Evolutionary conservation across 805 yeast genomes (phyloP).

Genomic region (Tetrapisispora pingtungensis): DNA sequence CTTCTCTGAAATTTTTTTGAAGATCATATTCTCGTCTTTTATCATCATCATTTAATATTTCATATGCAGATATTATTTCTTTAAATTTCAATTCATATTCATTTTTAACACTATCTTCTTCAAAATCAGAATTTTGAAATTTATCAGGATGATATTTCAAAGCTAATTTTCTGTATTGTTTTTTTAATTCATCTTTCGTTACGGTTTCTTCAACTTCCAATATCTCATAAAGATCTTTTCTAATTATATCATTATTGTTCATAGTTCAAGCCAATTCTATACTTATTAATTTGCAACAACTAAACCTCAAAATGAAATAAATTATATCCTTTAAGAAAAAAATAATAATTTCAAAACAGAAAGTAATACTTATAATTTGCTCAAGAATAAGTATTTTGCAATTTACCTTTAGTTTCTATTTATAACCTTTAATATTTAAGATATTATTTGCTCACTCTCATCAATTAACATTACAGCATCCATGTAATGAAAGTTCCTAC

Average conservation of each 20-base stretch:
- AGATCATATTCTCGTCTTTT: constrained; percentile 50
- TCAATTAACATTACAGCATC: too few species aligned
- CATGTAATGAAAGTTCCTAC: too few species aligned
- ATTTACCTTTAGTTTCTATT: too few species aligned
- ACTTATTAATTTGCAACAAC: too few species aligned
- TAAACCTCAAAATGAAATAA: too few species aligned
- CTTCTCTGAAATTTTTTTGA: constrained; percentile 14
- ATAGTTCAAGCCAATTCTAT: not conserved
- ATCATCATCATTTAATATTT: constrained; percentile 61
- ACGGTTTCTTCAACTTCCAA: constrained; percentile 64
- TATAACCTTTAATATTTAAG: too few species aligned
- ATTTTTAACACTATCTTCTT: constrained; percentile 34
- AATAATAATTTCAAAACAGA: too few species aligned
- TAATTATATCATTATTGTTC: not conserved
- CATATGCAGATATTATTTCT: constrained; percentile 79
- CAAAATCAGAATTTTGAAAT: constrained; percentile 43
- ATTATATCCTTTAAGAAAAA: too few species aligned
- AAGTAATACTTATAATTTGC: too few species aligned
- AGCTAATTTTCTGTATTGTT: constrained; percentile 80
- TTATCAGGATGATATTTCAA: constrained; percentile 85
- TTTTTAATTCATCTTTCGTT: constrained; percentile 59
- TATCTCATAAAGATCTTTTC: constrained; percentile 40
- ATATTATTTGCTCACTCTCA: too few species aligned
- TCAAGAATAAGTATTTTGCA: too few species aligned
- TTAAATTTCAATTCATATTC: constrained; percentile 73